Evolutionary conservation across 176 grass and related monocot genomes (phyloP).

Genomic region (sorghum (Sorghum bicolor)): Sorghum_bicolor_NCBIv3 NC_012872.2:65987001-65987500

Average conservation of each 20-base stretch:
- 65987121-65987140: slow-evolving; percentile 87
- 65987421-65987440: background rate
- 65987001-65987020: background rate
- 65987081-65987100: slow-evolving; percentile 87
- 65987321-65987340: slow-evolving; percentile 32
- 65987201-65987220: slow-evolving; percentile 93
- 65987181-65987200: slow-evolving; percentile 81
- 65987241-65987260: slow-evolving; percentile 64
- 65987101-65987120: slow-evolving; percentile 97
- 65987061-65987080: slow-evolving; percentile 90
- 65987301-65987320: slow-evolving; percentile 62
- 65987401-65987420: background rate
- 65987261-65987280: slow-evolving; percentile 83
- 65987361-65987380: slow-evolving; percentile 6
- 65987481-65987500: slow-evolving; percentile 3
- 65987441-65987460: background rate
- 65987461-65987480: background rate
- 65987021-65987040: slow-evolving; percentile 70
- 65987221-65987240: slow-evolving; percentile 70
- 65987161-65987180: slow-evolving; percentile 75
- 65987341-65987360: background rate
- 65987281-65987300: slow-evolving; percentile 80
- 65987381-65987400: background rate
- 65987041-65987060: slow-evolving; percentile 88
- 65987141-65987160: slow-evolving; percentile 87